A percentile compares a stretch with the other conserved stretches of the same genome.
Evolutionary conservation across 1,284 basidiomycete genomes (phyloP).

Genomic region (Inonotus hispidus): DNA sequence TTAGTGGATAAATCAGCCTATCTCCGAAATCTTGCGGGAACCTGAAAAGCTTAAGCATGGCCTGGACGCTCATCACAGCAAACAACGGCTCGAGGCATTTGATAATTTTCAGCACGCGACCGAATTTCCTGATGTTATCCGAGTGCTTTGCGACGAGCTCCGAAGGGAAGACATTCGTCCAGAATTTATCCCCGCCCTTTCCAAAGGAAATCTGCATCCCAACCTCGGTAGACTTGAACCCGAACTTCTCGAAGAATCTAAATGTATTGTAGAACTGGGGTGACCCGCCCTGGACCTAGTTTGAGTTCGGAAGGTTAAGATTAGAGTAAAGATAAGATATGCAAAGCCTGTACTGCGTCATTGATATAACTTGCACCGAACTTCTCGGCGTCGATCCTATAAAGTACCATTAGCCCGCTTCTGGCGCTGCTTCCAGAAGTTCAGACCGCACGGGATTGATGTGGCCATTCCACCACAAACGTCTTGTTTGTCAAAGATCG

Average conservation of each 20-base stretch:
- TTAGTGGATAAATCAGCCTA: conserved; percentile 50
- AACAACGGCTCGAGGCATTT: conserved; percentile 49
- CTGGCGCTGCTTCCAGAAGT: not conserved
- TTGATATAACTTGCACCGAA: conserved; percentile 54
- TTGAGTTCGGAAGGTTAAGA: not conserved
- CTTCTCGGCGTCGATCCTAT: conserved; percentile 39
- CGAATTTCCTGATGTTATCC: conserved; percentile 55
- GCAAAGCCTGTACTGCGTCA: conserved; percentile 38
- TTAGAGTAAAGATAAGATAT: conserved; percentile 1
- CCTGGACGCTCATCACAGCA: conserved; percentile 54
- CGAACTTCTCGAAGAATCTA: conserved; percentile 50
- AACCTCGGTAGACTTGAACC: conserved; percentile 47
- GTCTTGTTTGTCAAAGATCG: conserved; percentile 46
- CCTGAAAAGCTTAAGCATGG: conserved; percentile 51
- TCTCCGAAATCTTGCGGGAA: conserved; percentile 57
- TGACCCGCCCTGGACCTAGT: conserved; percentile 40
- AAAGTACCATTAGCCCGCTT: not conserved
- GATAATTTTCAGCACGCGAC: conserved; percentile 47
- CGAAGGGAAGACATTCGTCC: conserved; percentile 63
- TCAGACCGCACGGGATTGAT: conserved; percentile 34
- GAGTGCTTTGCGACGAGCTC: conserved; percentile 42
- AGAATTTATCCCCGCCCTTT: conserved; percentile 52
- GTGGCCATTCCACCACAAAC: conserved; percentile 58
- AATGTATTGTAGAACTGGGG: conserved; percentile 58
- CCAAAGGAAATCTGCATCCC: conserved; percentile 64